phyloP scores from a whole-genome alignment of 2,329 filamentous ascomycete genomes.

The Verticillium alfalfae region DNA sequence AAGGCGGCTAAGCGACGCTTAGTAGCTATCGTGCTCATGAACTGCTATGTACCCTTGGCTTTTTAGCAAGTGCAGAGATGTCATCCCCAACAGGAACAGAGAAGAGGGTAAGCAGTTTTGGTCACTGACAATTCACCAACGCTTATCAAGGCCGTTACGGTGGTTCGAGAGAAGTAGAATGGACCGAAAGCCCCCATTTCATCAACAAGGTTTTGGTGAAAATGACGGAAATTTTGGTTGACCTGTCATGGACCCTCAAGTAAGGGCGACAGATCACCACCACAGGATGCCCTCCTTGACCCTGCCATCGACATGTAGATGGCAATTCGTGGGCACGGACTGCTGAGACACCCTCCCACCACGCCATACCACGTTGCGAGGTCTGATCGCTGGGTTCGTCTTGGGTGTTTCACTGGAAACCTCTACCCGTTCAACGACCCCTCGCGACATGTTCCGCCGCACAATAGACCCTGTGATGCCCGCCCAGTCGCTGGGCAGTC shows the following conservation, averaged over 20 bases:
- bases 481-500: not conserved
- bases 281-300: not conserved
- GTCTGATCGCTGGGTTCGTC: not conserved
- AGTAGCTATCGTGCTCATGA: not conserved
- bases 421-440: not conserved
- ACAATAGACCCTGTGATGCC: not conserved
- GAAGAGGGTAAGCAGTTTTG: not conserved
- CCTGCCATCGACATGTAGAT: not conserved
- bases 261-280: not conserved
- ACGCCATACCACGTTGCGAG: not conserved
- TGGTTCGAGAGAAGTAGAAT: not conserved
- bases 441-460: not conserved
- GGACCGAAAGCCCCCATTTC: not conserved
- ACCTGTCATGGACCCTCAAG: not conserved
- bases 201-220: not conserved
- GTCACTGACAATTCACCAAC: not conserved
- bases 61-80: not conserved
- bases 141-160: not conserved
- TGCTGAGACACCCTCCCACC: not conserved
- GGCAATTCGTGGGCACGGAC: not conserved
- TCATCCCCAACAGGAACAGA: not conserved
- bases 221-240: not conserved
- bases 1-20: not conserved
- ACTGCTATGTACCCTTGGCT: not conserved
- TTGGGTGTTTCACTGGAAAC: not conserved